A percentile compares a stretch with the other conserved stretches of the same genome.
Evolutionary conservation across 2,329 filamentous ascomycete species (phyloP).

Genomic region (Colletotrichum zoysiae): DNA sequence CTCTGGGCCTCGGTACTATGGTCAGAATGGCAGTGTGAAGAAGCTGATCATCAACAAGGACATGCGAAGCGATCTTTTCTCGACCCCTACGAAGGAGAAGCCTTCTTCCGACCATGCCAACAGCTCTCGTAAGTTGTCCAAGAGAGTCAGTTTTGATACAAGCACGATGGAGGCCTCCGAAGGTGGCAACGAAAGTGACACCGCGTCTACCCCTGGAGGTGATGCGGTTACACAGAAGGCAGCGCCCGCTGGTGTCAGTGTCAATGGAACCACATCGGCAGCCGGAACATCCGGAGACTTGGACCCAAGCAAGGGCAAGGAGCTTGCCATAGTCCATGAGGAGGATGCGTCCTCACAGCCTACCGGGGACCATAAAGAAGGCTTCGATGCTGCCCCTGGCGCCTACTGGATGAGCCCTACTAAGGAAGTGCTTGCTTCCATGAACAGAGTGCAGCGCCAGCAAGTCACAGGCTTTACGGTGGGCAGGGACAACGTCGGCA

Average conservation of each 20-base stretch:
- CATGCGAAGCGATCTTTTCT: slow-evolving; percentile 80
- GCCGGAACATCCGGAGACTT: slow-evolving; percentile 66
- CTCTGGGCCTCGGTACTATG: slow-evolving; percentile 72
- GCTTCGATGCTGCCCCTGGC: slow-evolving; percentile 69
- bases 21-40: slow-evolving; percentile 81
- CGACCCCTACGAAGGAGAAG: slow-evolving; percentile 69
- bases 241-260: slow-evolving; percentile 12
- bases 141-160: slow-evolving; percentile 93
- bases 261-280: slow-evolving; percentile 47
- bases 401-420: slow-evolving; percentile 89
- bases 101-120: slow-evolving; percentile 55
- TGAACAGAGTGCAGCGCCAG: slow-evolving; percentile 84
- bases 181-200: slow-evolving; percentile 19
- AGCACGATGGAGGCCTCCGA: slow-evolving; percentile 59
- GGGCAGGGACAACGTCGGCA: slow-evolving; percentile 84
- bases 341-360: slow-evolving; percentile 61
- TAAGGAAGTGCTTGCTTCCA: slow-evolving; percentile 78
- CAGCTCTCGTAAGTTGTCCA: slow-evolving; percentile 72
- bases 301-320: slow-evolving; percentile 79
- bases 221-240: slow-evolving; percentile 14
- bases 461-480: slow-evolving; percentile 82
- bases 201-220: slow-evolving; percentile 12
- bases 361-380: slow-evolving; percentile 46
- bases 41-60: slow-evolving; percentile 93
- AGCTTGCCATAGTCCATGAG: slow-evolving; percentile 84